phyloP scores from a whole-genome alignment of 2,329 filamentous ascomycete genomes.

The Colletotrichum lini region DNA sequence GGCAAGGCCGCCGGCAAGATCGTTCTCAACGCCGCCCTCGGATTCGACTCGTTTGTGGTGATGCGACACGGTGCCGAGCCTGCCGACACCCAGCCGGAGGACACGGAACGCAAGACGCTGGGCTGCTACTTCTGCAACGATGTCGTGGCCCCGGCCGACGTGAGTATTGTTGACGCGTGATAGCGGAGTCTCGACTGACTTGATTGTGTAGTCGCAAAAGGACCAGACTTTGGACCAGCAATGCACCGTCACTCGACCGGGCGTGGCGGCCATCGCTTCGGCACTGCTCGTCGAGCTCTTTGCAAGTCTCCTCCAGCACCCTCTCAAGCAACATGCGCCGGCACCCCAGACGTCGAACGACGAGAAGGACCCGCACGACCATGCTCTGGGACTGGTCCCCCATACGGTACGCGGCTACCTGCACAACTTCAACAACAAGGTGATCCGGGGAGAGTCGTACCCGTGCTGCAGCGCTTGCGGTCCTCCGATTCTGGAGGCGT shows the following conservation, averaged over 20 bases:
- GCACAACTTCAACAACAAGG: constrained; percentile 79
- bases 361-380: constrained; percentile 69
- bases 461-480: constrained; percentile 88
- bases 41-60: constrained; percentile 96
- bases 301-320: constrained; percentile 89
- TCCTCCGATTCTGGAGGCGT: constrained; percentile 76
- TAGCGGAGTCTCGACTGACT: neutral
- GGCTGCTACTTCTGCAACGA: constrained; percentile 99
- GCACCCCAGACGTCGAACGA: constrained; percentile 66
- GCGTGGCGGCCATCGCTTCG: constrained; percentile 92
- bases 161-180: constrained; percentile 63
- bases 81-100: constrained; percentile 46
- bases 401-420: constrained; percentile 87
- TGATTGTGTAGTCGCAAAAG: constrained; percentile 80
- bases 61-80: constrained; percentile 90
- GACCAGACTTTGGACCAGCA: constrained; percentile 97
- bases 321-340: constrained; percentile 74
- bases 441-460: constrained; percentile 82
- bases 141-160: constrained; percentile 93
- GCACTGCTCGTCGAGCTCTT: constrained; percentile 92
- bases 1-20: constrained; percentile 94
- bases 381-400: constrained; percentile 79
- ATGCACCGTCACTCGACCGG: constrained; percentile 95
- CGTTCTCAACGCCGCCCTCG: constrained; percentile 95
- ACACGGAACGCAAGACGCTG: constrained; percentile 75